These are phyloP conservation scores for Saccharomyces mikatae DNA, from an alignment of 805 yeast genomes.

Conservation along the genomic window DNA sequence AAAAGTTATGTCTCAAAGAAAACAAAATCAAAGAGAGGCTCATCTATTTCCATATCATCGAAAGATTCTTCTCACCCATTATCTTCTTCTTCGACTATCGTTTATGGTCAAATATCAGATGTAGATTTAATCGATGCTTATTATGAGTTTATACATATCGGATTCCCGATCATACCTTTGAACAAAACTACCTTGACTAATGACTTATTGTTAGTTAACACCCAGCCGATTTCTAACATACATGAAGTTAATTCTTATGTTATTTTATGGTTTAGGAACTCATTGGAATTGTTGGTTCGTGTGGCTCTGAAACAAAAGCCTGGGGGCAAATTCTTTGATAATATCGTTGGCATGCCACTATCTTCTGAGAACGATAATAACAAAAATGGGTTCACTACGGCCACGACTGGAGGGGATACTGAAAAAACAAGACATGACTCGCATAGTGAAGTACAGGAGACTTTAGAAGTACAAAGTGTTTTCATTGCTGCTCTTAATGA, in stretches of 20 bases:
- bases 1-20: conserved; percentile 1
- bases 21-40: neutral
- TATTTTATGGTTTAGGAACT: conserved; percentile 28
- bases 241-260: conserved; percentile 28
- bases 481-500: conserved; percentile 27
- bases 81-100: conserved; percentile 2
- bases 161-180: conserved; percentile 33
- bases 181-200: conserved; percentile 29
- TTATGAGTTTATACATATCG: conserved; percentile 39
- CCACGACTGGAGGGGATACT: conserved; percentile 1
- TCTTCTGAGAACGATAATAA: neutral
- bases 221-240: conserved; percentile 25
- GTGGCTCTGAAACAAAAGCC: conserved; percentile 17
- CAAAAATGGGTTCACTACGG: neutral
- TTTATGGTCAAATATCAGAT: conserved; percentile 27
- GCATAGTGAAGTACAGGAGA: conserved; percentile 6
- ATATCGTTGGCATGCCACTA: neutral
- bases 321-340: conserved; percentile 11
- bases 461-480: conserved; percentile 18
- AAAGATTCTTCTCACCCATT: neutral
- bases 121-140: conserved; percentile 37
- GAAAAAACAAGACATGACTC: conserved; percentile 3
- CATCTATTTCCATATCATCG: neutral
- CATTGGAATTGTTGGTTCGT: conserved; percentile 26
- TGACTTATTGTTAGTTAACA: conserved; percentile 24